phyloP scores from a whole-genome alignment of 306 rosid genomes.

The Casuarina cunninghamiana region DNA sequence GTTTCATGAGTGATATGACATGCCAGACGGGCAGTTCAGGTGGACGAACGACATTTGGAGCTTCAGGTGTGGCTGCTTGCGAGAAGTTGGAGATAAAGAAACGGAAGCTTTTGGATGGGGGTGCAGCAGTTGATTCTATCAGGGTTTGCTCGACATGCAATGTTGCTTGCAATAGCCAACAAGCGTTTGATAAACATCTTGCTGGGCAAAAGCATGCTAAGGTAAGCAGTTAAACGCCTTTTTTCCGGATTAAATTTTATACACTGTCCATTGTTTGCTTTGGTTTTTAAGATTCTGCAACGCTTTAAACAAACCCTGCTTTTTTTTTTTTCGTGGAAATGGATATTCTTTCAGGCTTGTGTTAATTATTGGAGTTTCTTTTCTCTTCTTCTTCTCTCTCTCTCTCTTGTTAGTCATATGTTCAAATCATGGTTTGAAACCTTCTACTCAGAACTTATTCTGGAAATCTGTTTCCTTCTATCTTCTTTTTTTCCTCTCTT shows the following conservation, averaged over 20 bases:
- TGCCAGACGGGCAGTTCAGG: conserved; percentile 25
- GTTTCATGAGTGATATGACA: conserved; percentile 15
- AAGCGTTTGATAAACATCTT: conserved; percentile 52
- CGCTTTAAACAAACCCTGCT: neutral
- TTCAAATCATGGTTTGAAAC: neutral
- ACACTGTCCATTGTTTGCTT: neutral
- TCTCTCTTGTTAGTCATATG: neutral
- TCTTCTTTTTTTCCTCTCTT: neutral
- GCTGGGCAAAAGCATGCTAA: conserved; percentile 64
- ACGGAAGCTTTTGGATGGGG: conserved; percentile 35
- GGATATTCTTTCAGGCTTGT: conserved; percentile 2
- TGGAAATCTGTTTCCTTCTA: neutral
- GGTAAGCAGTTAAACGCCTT: conserved; percentile 18
- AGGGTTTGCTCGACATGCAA: conserved; percentile 57
- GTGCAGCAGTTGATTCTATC: conserved; percentile 39
- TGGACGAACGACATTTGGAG: conserved; percentile 35
- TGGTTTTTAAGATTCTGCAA: conserved; percentile 10
- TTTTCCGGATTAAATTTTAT: conserved; percentile 5
- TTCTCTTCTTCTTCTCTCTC: neutral
- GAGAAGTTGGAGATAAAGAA: conserved; percentile 43
- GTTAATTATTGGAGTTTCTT: neutral
- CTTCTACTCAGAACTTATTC: neutral
- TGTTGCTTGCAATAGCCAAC: conserved; percentile 55
- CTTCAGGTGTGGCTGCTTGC: conserved; percentile 20
- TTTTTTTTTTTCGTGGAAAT: neutral